Base-by-base conservation (phyloP, 768 basidiomycete genomes). In the Rhizopogon sp. region DNA sequence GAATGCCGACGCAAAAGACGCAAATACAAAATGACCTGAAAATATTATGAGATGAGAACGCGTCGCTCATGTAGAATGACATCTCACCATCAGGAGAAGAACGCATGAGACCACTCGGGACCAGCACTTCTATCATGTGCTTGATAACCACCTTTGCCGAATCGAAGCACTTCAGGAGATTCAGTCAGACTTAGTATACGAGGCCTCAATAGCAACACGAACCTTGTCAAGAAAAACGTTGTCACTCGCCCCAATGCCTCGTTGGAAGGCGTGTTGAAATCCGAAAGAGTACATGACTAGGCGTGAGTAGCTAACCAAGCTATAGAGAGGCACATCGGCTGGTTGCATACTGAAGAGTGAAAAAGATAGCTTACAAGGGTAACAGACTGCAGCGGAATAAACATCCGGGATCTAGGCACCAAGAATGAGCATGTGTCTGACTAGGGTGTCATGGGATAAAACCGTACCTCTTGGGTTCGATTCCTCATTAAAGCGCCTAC, bases 241-340 rank as follows among this genome's bases (percentile, higher is more conserved):
- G 65, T 90, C 87, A 2, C 77, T 78, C 1, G 75, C 68, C 57
- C 82, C 76, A 29, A 88, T 78, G 1, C 88, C 87, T 7, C 85
- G 80, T 59, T 85, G 80, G 67, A 82, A 90, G 2, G 88, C 88
- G 60, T 90, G 85, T 59, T 92, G 89, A 71, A 91, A 91, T 5
- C 87, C 89, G 61, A 92, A 91, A 0, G 90, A 91, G 63, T 81
- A 90, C 87, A 91, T 89, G 47, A 92, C 90, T 10, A 92, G 80
- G 14, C 90, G 78, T 37, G 87, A 87, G 62, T 91, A 92, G 29
- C 75, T 81, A 55, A 87, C 84, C 42, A 88, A 76, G 77, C 88
- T 91, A 53, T 1, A 37, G 45, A 35, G 40, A 28, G 22, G 1
- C 37, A 60, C 52, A 59, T 63, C 49, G 50, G 41, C 46, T 58